phyloP scores from a whole-genome alignment of 257 asterid genomes.

The Nicotiana tomentosiformis region DNA sequence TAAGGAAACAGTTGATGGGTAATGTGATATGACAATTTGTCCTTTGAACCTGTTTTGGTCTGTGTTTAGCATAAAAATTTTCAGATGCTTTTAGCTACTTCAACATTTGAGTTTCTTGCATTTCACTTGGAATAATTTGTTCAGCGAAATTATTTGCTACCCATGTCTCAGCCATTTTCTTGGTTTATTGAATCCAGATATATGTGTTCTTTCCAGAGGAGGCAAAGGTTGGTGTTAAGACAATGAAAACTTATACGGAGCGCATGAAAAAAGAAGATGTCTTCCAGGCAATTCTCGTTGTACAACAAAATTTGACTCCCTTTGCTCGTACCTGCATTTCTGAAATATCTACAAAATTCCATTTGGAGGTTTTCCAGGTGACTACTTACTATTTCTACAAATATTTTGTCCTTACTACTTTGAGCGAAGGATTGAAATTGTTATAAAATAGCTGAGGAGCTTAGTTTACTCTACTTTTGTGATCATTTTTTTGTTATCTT shows the following conservation, averaged over 20 bases:
- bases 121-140: background rate
- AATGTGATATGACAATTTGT: background rate
- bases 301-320: conserved; percentile 74
- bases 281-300: conserved; percentile 60
- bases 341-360: conserved; percentile 66
- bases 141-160: background rate
- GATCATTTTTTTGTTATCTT: background rate
- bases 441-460: background rate
- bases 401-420: background rate
- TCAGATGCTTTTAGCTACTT: background rate
- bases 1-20: background rate
- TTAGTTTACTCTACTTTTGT: background rate
- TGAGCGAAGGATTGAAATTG: background rate
- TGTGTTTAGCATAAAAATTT: background rate
- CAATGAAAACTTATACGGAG: conserved; percentile 58
- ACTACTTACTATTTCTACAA: background rate
- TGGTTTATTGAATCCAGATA: conserved; percentile 35
- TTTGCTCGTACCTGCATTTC: conserved; percentile 42
- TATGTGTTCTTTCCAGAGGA: conserved; percentile 84
- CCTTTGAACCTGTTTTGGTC: background rate
- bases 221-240: conserved; percentile 66
- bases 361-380: conserved; percentile 81
- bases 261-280: conserved; percentile 71
- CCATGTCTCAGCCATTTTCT: background rate
- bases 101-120: background rate